These are phyloP conservation scores for Takakia lepidozioides DNA, from an alignment of 225 moss, liverwort and hornwort species.

Conservation along the genomic window DNA sequence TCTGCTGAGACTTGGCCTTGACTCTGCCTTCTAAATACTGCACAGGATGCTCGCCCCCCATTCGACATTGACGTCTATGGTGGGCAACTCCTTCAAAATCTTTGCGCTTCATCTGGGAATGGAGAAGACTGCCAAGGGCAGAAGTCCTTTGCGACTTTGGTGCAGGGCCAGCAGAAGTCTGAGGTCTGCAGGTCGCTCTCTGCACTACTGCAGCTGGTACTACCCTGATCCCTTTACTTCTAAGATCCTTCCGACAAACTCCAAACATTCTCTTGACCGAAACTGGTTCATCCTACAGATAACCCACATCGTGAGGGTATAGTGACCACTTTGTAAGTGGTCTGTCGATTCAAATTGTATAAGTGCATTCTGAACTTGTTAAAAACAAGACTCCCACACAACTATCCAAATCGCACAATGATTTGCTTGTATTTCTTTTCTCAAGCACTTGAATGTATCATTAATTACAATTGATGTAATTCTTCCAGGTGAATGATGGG, in stretches of 20 bases:
- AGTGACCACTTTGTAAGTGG: too few relatives aligned
- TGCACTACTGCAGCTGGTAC: conserved; percentile 52
- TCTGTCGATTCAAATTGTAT: neutral
- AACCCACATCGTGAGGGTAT: too few relatives aligned
- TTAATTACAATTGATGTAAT: too few relatives aligned
- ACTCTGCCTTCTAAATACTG: neutral
- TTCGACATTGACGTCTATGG: conserved; percentile 54
- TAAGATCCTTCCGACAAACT: neutral
- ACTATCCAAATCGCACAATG: too few relatives aligned
- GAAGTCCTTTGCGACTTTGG: conserved; percentile 32
- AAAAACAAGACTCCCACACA: too few relatives aligned
- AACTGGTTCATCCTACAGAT: too few relatives aligned
- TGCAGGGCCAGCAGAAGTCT: conserved; percentile 33
- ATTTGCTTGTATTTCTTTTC: neutral
- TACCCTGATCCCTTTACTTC: neutral
- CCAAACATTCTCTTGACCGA: too few relatives aligned
- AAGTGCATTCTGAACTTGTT: too few relatives aligned
- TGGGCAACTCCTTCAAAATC: conserved; percentile 22
- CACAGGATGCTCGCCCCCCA: conserved; percentile 41
- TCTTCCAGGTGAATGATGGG: conserved; percentile 42
- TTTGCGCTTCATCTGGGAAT: conserved; percentile 12
- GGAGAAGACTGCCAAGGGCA: conserved; percentile 10
- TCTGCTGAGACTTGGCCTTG: neutral
- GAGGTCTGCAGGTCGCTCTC: conserved; percentile 51
- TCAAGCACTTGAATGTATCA: neutral